Base-by-base conservation (phyloP, 129 eudicot species). In the Ambrosia trifida region DNA sequence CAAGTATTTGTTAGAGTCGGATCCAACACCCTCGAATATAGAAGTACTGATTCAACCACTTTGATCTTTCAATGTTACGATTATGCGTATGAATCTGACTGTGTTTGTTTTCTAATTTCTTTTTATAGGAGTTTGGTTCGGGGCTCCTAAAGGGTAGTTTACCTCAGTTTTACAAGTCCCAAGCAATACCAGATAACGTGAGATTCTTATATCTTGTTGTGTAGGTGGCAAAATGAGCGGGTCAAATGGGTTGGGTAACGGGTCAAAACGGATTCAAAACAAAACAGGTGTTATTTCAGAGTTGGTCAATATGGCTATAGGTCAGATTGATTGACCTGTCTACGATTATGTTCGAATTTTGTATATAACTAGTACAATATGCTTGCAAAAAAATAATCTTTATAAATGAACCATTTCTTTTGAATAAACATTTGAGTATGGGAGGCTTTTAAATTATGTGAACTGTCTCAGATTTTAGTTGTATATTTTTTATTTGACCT, bases 171-270 rank as follows among this genome's bases (percentile, higher is more conserved):
- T 93, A 81, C 80, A 93, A 89, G 76, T 89, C 98, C 73, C 98
- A 89, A 77, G 76, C 90, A 58, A 76, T 89, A 52, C 96, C 98
- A 4, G 90, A 89, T 68, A 93, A 93, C 47, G 98, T 93, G 68
- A 89, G 96, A 76, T 71, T 57, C 65, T 66, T 28, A n/a, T 24
- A 30, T 50, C 33, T 67, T 54, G 12, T 46, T 51, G 31, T 35
- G 56, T 31, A 35, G 35, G 61, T 46, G 12, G 20, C 61, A 17
- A 62, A 49, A 5, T 11, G 19, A 32, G 63, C 24, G 32, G 69
- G 54, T 66, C 19, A 13, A 20, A 67, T 46, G 70, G 40, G 62
- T 67, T 67, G 54, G 58, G 50, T 47, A 35, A 49, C 33, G 66
- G 76, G 44, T 71, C 66, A 71, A 71, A 13, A 57, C 2, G 11